phyloP scores from a whole-genome alignment of 179 eudicot species.

The Silene vulgaris region DNA sequence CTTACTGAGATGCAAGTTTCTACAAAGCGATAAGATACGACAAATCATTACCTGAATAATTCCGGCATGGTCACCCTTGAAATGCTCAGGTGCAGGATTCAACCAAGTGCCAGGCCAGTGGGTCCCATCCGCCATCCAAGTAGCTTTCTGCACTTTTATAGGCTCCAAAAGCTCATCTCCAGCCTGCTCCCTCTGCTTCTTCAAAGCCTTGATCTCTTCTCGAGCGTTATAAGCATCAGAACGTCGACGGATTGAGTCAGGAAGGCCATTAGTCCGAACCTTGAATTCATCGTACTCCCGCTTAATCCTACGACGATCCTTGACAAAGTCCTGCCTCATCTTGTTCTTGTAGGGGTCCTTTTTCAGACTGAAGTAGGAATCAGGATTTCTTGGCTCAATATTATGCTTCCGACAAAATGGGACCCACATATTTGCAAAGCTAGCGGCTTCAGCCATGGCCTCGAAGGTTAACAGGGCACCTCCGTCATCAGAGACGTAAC shows the following conservation, averaged over 20 bases:
- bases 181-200: constrained; percentile 37
- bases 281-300: constrained; percentile 12
- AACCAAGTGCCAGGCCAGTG: constrained; percentile 49
- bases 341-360: constrained; percentile 13
- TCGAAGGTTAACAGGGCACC: constrained; percentile 12
- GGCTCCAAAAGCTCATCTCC: constrained; percentile 40
- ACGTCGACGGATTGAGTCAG: constrained; percentile 31
- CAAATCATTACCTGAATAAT: constrained; percentile 33
- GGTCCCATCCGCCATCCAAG: constrained; percentile 47
- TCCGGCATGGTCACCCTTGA: constrained; percentile 47
- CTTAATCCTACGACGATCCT: constrained; percentile 13
- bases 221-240: constrained; percentile 13
- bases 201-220: constrained; percentile 35
- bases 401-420: constrained; percentile 17
- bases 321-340: constrained; percentile 7
- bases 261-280: constrained; percentile 15
- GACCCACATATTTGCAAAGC: constrained; percentile 11
- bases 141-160: constrained; percentile 34
- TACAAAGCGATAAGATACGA: neutral
- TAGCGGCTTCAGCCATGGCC: constrained; percentile 13
- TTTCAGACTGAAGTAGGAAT: constrained; percentile 9
- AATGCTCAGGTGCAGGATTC: constrained; percentile 35
- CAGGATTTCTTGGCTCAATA: constrained; percentile 13
- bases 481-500: constrained; percentile 15
- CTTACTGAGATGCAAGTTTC: too few relatives aligned